Base-by-base conservation (phyloP, 306 rosid species). In the Canavalia ensiformis region DNA sequence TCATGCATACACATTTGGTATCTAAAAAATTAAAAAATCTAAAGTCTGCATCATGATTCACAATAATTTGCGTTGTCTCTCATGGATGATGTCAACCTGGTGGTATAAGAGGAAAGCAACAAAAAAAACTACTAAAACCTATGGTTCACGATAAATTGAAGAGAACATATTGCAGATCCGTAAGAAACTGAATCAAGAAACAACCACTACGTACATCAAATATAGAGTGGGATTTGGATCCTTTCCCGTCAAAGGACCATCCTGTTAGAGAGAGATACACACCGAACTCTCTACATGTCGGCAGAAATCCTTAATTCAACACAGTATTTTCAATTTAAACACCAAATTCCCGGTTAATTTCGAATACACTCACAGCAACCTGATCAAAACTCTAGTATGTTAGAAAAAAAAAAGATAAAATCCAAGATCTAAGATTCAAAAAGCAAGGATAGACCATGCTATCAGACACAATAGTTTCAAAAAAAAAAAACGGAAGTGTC, bases 171-270 rank as follows among this genome's bases (percentile, higher is more conserved):
- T 25, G 3, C 49, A 66, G 8, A 55, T 55, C 63, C 35, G 34
- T 45, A 35, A 55, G 13, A 25, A 65, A 52, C 59, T 49, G 55
- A 75, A 8, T 29, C 65, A 47, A 56, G 31, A 29, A 50, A 55
- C 47, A 75, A 28, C 35, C 34, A 68, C 13, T 39, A 41, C 0
- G 76, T 29, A 31, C 7, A 82, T 82, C 67, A 82, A 68, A 58
- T 1, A 34, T 42, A 54, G 56, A 42, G 12, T 41, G 50, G 5
- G 6, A 42, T 52, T 51, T 35, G 71, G 34, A 42, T 44, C 46
- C 18, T 29, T 37, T 39, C 57, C 4, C 2, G 29, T 52, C 29
- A 54, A n/a, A 55, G 39, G 55, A 34, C 47, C 63, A 62, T 25
- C 18, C 34, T 4, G 1, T 2, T 7, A 9, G 63, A 18, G 3